Conservation (phyloP, 1,139 yeast species). For the Geotrichum candidum region DNA sequence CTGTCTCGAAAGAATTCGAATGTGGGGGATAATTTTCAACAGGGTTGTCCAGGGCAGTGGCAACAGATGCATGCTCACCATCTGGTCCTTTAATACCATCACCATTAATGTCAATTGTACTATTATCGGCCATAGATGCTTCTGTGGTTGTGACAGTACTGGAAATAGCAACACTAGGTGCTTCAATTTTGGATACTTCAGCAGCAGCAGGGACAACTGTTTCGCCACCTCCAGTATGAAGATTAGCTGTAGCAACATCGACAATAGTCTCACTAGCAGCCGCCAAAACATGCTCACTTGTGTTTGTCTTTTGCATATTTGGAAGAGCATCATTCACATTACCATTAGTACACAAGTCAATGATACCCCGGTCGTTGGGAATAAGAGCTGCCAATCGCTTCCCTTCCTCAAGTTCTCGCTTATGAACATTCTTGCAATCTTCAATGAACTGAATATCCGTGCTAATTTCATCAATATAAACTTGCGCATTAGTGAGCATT, state of each 20-base stretch:
- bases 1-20: neutral
- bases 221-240: neutral
- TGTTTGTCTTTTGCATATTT: neutral
- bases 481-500: conserved; percentile 94
- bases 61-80: neutral
- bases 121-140: neutral
- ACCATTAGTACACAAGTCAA: neutral
- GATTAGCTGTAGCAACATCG: neutral
- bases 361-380: neutral
- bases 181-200: neutral
- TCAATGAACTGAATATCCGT: conserved; percentile 57
- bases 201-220: neutral
- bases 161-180: neutral
- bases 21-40: neutral
- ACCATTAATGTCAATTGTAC: neutral
- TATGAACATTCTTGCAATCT: conserved; percentile 70
- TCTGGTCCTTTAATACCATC: too few relatives aligned
- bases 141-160: conserved; percentile 3
- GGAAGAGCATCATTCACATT: neutral
- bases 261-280: conserved; percentile 3
- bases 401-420: conserved; percentile 46
- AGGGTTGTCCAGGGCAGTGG: neutral
- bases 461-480: conserved; percentile 84
- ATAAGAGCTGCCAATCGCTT: neutral
- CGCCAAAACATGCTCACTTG: conserved; percentile 1